Evolutionary conservation across 805 yeast species (phyloP).

Genomic region (Zygoascus bituminiphila): DNA sequence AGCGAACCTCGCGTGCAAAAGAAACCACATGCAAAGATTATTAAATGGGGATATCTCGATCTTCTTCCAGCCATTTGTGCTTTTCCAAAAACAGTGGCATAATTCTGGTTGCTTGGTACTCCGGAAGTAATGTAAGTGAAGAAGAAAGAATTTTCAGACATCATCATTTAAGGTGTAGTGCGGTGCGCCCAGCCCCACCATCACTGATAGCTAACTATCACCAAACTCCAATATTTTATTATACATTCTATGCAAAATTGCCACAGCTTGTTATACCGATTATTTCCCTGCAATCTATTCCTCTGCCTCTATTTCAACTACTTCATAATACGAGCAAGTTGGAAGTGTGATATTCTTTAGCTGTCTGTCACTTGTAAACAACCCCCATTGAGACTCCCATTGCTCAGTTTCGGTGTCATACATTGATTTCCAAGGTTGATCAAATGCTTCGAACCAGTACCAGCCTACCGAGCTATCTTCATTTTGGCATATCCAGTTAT

Average conservation of each 20-base stretch:
- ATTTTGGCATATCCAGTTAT: conserved; percentile 44
- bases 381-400: conserved; percentile 72
- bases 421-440: conserved; percentile 60
- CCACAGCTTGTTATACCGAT: no score
- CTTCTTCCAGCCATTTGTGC: conserved; percentile 28
- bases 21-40: conserved; percentile 4
- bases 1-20: conserved; percentile 21
- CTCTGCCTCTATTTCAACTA: not conserved
- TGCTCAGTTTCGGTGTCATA: conserved; percentile 40
- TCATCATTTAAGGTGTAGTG: not conserved
- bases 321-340: conserved; percentile 19
- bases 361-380: conserved; percentile 43
- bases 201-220: not conserved
- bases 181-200: not conserved
- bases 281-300: not conserved
- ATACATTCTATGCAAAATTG: no score
- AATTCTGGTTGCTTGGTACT: conserved; percentile 18
- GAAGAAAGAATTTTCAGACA: conserved; percentile 3
- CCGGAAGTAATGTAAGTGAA: conserved; percentile 16
- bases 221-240: no score
- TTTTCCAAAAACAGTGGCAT: conserved; percentile 9
- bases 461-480: conserved; percentile 36
- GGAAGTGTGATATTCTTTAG: conserved; percentile 39
- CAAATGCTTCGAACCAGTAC: conserved; percentile 63
- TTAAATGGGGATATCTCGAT: conserved; percentile 18